Percentiles rank a stretch among this genome's conserved stretches.
These are phyloP conservation scores for Laburnicola sp. DNA, from an alignment of 2,329 filamentous ascomycete genomes.

Conservation along the genomic window DNA sequence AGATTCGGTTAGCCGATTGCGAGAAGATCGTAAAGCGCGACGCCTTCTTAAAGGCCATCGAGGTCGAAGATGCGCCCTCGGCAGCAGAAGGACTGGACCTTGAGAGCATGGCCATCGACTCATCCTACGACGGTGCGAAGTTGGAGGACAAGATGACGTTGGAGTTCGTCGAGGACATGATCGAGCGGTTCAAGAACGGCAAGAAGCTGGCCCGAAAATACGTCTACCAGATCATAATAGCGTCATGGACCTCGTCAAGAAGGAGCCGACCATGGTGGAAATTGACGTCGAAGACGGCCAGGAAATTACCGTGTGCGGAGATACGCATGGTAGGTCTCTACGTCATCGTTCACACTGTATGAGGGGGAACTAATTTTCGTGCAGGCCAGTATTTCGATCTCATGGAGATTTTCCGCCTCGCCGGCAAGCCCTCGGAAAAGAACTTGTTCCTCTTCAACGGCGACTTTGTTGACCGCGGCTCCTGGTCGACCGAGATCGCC, in stretches of 20 bases:
- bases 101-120: slow-evolving; percentile 80
- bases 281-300: slow-evolving; percentile 76
- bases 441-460: slow-evolving; percentile 98
- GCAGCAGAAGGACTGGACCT: slow-evolving; percentile 66
- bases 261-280: slow-evolving; percentile 97
- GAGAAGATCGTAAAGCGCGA: slow-evolving; percentile 91
- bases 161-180: slow-evolving; percentile 63
- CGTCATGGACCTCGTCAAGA: slow-evolving; percentile 88
- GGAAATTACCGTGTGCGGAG: slow-evolving; percentile 90
- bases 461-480: slow-evolving; percentile 96
- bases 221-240: slow-evolving; percentile 92
- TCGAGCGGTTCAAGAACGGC: slow-evolving; percentile 65
- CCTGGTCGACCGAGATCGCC: slow-evolving; percentile 97
- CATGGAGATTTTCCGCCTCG: slow-evolving; percentile 91
- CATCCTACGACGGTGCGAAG: slow-evolving; percentile 79
- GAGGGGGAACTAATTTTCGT: slow-evolving; percentile 7
- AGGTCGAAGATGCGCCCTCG: slow-evolving; percentile 86
- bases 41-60: slow-evolving; percentile 83
- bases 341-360: neutral
- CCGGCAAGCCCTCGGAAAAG: slow-evolving; percentile 80
- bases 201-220: slow-evolving; percentile 97
- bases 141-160: slow-evolving; percentile 86
- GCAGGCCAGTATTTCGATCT: slow-evolving; percentile 95
- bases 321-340: slow-evolving; percentile 77
- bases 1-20: slow-evolving; percentile 87